phyloP scores from a whole-genome alignment of 495 filamentous ascomycete genomes.

The Letharia columbiana region DNA sequence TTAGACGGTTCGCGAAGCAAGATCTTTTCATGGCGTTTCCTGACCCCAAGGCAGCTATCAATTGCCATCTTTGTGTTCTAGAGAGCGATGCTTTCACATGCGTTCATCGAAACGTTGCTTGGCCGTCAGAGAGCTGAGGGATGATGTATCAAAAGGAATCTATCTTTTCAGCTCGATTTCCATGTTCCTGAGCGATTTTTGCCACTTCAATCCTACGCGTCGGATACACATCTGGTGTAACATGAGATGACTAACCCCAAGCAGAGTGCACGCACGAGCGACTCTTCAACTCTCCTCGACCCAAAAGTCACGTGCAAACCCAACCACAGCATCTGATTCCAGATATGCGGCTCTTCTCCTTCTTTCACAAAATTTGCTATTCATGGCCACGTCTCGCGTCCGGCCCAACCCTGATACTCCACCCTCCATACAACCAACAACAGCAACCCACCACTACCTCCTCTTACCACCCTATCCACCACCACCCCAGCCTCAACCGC shows the following conservation, averaged over 20 bases:
- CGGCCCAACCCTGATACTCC: not conserved
- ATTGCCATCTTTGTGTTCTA: not conserved
- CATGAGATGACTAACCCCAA: not conserved
- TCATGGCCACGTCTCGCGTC: not conserved
- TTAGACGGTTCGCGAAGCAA: constrained; percentile 9
- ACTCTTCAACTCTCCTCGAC: not conserved
- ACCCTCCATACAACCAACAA: not conserved
- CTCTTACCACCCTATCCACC: not conserved
- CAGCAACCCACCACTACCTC: not conserved
- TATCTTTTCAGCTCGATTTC: not conserved
- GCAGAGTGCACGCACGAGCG: not conserved
- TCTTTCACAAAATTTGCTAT: not conserved
- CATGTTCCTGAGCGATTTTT: not conserved
- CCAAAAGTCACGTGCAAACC: not conserved
- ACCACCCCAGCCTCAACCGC: not conserved
- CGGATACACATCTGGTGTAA: not conserved
- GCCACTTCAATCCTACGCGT: not conserved
- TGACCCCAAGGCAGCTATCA: not conserved
- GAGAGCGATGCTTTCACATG: constrained; percentile 1
- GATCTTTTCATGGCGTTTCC: not conserved
- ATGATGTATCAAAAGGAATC: not conserved
- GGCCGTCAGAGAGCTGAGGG: not conserved
- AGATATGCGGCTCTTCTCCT: not conserved
- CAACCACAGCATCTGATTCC: not conserved
- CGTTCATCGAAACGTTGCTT: not conserved